Conservation (phyloP, 2,329 filamentous ascomycete species). For the Scedosporium boydii region DNA sequence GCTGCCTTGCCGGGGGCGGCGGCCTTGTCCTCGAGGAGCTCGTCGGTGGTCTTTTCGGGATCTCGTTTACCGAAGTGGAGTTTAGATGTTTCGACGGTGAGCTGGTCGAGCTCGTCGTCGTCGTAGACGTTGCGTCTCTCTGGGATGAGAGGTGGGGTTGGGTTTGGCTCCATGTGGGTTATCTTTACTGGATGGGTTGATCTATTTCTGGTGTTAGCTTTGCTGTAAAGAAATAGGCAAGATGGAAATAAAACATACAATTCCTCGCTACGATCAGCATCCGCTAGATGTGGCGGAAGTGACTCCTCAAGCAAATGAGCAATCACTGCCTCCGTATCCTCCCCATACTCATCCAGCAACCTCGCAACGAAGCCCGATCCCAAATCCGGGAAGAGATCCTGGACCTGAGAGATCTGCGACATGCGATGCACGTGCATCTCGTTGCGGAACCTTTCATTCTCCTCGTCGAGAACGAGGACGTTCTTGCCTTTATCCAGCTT, state of each 20-base stretch:
- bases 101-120: constrained; percentile 66
- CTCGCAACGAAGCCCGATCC: constrained; percentile 73
- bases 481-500: constrained; percentile 61
- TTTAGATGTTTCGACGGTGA: constrained; percentile 55
- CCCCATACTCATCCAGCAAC: constrained; percentile 68
- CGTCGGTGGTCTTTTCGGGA: constrained; percentile 57
- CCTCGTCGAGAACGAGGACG: constrained; percentile 23
- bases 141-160: constrained; percentile 45
- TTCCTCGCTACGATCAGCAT: constrained; percentile 54
- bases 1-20: constrained; percentile 68
- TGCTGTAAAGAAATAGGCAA: background rate
- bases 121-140: constrained; percentile 68
- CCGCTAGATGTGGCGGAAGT: constrained; percentile 58
- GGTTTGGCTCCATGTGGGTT: constrained; percentile 41
- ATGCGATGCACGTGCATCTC: constrained; percentile 69
- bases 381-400: constrained; percentile 84
- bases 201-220: background rate
- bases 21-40: constrained; percentile 56
- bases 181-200: background rate
- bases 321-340: constrained; percentile 71
- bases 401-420: constrained; percentile 80
- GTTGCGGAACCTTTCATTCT: constrained; percentile 22
- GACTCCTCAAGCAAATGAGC: constrained; percentile 72
- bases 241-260: constrained; percentile 31
- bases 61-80: constrained; percentile 72